These are phyloP conservation scores for Capsella bursapastoris DNA, from an alignment of 345 rosid species.

Conservation along the genomic window DNA sequence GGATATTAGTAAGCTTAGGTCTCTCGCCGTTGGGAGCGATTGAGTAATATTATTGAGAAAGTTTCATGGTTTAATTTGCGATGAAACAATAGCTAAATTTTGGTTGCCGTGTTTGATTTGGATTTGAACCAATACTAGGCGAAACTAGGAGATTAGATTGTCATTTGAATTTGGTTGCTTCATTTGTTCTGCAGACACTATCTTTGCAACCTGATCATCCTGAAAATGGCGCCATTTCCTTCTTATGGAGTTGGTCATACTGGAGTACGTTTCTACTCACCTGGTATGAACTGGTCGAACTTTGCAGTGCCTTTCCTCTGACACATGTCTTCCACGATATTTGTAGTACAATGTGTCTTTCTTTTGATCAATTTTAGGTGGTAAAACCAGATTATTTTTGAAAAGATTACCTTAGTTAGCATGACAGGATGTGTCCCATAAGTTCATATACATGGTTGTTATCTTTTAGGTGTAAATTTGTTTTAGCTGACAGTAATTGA, in stretches of 20 bases:
- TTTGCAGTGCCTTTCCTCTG: slow-evolving; percentile 7
- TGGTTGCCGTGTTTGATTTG: slow-evolving; percentile 18
- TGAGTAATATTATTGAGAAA: neutral
- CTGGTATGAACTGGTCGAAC: slow-evolving; percentile 58
- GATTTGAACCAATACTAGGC: neutral
- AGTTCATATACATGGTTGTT: too few species aligned
- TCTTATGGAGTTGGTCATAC: slow-evolving; percentile 98
- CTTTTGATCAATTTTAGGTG: neutral
- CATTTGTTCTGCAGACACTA: slow-evolving; percentile 50
- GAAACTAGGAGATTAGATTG: neutral
- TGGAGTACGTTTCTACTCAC: slow-evolving; percentile 99
- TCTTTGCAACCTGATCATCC: slow-evolving; percentile 53
- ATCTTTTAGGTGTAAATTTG: neutral
- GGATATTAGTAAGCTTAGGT: neutral
- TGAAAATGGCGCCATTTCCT: slow-evolving; percentile 67
- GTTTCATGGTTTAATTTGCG: neutral
- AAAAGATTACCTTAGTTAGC: neutral
- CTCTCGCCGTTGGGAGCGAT: neutral
- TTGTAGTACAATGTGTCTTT: neutral
- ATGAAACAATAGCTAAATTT: slow-evolving; percentile 10
- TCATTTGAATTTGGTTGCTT: slow-evolving; percentile 5
- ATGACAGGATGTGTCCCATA: neutral
- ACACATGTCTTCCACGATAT: neutral
- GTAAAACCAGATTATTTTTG: slow-evolving; percentile 10
- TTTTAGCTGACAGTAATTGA: neutral